A percentile compares a stretch with the other conserved stretches of the same genome.
phyloP scores from a whole-genome alignment of 2,329 filamentous ascomycete species.

The Hysterium pulicare region DNA sequence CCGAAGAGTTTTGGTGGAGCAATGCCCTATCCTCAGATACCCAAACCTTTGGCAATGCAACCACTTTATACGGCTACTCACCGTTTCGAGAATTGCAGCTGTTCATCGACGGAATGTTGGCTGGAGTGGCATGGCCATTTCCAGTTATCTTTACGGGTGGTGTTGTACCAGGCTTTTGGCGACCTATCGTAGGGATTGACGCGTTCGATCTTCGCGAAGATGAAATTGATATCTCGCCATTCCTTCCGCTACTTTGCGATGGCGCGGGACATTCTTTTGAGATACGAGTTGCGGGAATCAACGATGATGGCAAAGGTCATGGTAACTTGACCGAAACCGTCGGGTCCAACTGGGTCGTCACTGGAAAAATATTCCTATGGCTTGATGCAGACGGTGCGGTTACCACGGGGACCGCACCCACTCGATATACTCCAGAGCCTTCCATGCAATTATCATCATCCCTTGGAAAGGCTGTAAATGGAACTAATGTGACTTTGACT shows the following conservation, averaged over 20 bases:
- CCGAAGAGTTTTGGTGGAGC: constrained; percentile 83
- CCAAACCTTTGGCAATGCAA: constrained; percentile 56
- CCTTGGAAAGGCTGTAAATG: constrained; percentile 47
- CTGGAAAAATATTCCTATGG: constrained; percentile 80
- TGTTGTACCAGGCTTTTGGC: constrained; percentile 71
- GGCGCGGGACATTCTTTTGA: constrained; percentile 63
- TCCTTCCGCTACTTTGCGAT: constrained; percentile 66
- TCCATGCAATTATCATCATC: constrained; percentile 51
- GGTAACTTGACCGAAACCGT: constrained; percentile 54
- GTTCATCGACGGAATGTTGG: constrained; percentile 67
- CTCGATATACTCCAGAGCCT: constrained; percentile 40
- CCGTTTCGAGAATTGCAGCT: constrained; percentile 78
- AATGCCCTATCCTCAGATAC: constrained; percentile 66
- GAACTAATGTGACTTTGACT: constrained; percentile 57
- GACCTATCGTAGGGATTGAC: constrained; percentile 74
- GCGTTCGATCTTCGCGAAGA: constrained; percentile 76
- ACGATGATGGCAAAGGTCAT: constrained; percentile 51
- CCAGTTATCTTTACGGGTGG: constrained; percentile 81
- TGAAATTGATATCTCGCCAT: constrained; percentile 79
- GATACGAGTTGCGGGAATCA: constrained; percentile 63
- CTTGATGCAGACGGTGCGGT: constrained; percentile 51
- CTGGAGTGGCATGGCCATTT: constrained; percentile 77
- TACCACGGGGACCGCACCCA: constrained; percentile 49
- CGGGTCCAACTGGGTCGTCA: constrained; percentile 69
- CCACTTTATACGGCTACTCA: constrained; percentile 62